These are phyloP conservation scores for Fusarium proliferatum DNA, from an alignment of 2,329 filamentous ascomycete genomes.

Conservation along the genomic window DNA sequence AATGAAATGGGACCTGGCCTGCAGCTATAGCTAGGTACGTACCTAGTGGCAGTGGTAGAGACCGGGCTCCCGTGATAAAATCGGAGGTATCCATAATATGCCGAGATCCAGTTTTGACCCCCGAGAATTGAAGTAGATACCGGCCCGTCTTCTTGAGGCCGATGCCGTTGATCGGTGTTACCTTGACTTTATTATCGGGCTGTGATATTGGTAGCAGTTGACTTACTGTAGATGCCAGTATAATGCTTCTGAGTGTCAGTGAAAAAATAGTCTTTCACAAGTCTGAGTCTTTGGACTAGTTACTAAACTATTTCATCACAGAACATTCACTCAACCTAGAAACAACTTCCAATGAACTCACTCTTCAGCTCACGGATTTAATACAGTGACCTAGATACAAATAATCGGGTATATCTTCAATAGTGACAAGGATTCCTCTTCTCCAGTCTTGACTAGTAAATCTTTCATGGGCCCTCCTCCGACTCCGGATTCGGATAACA, in stretches of 20 bases:
- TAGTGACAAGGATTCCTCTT: constrained; percentile 7
- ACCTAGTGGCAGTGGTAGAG: not conserved
- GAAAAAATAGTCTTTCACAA: not conserved
- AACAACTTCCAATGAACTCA: not conserved
- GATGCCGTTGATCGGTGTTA: constrained; percentile 6
- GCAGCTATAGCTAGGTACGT: not conserved
- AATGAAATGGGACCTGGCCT: not conserved
- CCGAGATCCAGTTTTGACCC: not conserved
- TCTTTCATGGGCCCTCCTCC: constrained; percentile 10
- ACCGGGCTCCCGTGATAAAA: not conserved
- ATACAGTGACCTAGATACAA: not conserved
- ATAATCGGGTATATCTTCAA: not conserved
- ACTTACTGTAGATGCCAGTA: not conserved
- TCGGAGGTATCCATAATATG: not conserved
- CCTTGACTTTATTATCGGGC: not conserved
- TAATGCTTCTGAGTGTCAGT: not conserved
- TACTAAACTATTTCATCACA: not conserved
- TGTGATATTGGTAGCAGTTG: too few relatives aligned
- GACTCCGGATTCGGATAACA: constrained; percentile 25
- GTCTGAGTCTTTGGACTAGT: not conserved
- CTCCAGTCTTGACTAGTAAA: not conserved
- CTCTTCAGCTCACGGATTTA: not conserved
- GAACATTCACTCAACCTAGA: not conserved
- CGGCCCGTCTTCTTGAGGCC: not conserved
- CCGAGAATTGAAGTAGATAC: not conserved